These are phyloP conservation scores for Beauveria varroae DNA, from an alignment of 2,329 filamentous ascomycete genomes.

Conservation along the genomic window DNA sequence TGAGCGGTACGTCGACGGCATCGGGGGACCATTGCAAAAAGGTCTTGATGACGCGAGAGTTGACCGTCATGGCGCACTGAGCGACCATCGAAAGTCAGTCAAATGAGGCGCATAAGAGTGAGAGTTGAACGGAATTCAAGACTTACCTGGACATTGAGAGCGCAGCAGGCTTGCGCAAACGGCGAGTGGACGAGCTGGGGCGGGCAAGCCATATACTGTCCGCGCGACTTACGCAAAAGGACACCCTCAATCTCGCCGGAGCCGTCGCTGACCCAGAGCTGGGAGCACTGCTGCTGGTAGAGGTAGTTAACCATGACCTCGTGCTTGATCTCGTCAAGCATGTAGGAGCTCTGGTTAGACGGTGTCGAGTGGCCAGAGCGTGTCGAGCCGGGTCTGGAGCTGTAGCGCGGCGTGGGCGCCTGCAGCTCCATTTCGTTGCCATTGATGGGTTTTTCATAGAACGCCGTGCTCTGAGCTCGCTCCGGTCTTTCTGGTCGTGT, in stretches of 20 bases:
- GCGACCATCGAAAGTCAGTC: neutral
- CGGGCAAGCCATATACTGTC: slow-evolving; percentile 67
- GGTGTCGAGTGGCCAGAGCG: slow-evolving; percentile 34
- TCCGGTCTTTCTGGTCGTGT: slow-evolving; percentile 15
- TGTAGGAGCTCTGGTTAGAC: slow-evolving; percentile 41
- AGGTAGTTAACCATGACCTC: slow-evolving; percentile 80
- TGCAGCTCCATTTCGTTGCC: slow-evolving; percentile 41
- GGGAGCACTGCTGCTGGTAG: slow-evolving; percentile 70
- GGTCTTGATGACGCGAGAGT: slow-evolving; percentile 71
- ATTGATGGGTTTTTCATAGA: slow-evolving; percentile 31
- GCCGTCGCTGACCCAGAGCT: slow-evolving; percentile 65
- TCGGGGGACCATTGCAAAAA: slow-evolving; percentile 67
- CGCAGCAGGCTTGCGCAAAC: slow-evolving; percentile 56
- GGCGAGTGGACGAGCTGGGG: slow-evolving; percentile 53
- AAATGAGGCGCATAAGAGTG: neutral
- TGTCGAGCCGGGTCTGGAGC: slow-evolving; percentile 45
- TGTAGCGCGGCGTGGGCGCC: slow-evolving; percentile 39
- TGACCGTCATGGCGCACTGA: slow-evolving; percentile 72
- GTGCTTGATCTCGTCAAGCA: slow-evolving; percentile 67
- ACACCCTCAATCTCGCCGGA: slow-evolving; percentile 65
- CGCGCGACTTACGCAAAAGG: slow-evolving; percentile 58
- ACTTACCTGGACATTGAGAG: slow-evolving; percentile 64
- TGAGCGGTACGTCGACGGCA: slow-evolving; percentile 66
- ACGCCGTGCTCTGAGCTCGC: slow-evolving; percentile 19
- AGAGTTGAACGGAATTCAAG: neutral